These are phyloP conservation scores for Sarcomyxa edulis DNA, from an alignment of 768 basidiomycete species.

Conservation along the genomic window DNA sequence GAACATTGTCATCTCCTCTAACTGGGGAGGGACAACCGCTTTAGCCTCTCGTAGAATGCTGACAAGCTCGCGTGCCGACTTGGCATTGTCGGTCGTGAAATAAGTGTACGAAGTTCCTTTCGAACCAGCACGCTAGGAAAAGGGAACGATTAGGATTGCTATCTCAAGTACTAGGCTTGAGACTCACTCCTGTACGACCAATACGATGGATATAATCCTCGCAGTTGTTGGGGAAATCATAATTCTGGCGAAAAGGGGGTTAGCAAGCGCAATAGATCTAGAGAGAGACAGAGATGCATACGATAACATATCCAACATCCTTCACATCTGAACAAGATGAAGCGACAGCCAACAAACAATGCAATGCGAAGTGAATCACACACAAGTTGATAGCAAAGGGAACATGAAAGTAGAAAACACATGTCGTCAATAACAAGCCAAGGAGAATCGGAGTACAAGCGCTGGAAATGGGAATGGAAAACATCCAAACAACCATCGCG, in stretches of 20 bases:
- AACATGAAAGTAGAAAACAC: constrained; percentile 22
- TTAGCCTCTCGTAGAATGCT: constrained; percentile 85
- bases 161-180: not conserved
- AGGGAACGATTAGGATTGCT: constrained; percentile 11
- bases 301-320: constrained; percentile 97
- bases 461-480: constrained; percentile 30
- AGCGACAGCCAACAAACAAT: constrained; percentile 21
- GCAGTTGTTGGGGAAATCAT: constrained; percentile 97
- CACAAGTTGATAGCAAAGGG: constrained; percentile 21
- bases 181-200: constrained; percentile 86
- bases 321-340: constrained; percentile 77
- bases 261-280: constrained; percentile 2
- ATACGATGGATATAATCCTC: constrained; percentile 99
- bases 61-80: constrained; percentile 89
- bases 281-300: constrained; percentile 33
- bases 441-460: constrained; percentile 38
- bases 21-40: constrained; percentile 76
- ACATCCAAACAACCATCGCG: constrained; percentile 10
- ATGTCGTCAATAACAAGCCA: constrained; percentile 42
- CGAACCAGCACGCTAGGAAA: constrained; percentile 75
- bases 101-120: constrained; percentile 93
- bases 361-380: constrained; percentile 28
- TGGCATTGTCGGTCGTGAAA: constrained; percentile 95
- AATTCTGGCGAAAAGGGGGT: constrained; percentile 55
- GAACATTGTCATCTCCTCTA: constrained; percentile 91